A percentile compares a stretch with the other conserved stretches of the same genome.
Conservation (phyloP, 2,329 filamentous ascomycete species). For the Botrytis tulipae region DNA sequence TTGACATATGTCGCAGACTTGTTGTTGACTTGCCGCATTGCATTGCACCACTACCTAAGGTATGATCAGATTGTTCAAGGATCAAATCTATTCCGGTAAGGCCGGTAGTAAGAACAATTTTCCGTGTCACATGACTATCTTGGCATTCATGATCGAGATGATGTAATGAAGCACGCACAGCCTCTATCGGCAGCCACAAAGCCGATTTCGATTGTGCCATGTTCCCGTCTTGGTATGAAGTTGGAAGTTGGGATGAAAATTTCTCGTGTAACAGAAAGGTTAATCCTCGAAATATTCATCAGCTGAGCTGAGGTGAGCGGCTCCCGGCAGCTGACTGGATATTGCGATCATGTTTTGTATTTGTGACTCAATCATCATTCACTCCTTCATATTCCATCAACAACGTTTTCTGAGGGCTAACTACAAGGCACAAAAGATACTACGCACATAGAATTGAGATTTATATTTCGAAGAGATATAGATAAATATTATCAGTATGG, state of each 20-base stretch:
- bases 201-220: background rate
- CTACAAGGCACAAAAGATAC: background rate
- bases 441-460: background rate
- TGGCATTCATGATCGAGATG: background rate
- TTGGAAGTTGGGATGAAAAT: background rate
- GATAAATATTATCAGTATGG: slow-evolving; percentile 40
- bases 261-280: background rate
- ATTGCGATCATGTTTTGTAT: background rate
- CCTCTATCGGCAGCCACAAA: slow-evolving; percentile 1
- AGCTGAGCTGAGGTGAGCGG: slow-evolving; percentile 10
- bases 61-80: background rate
- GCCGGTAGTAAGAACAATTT: background rate
- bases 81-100: background rate
- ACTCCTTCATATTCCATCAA: background rate
- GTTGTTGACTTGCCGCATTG: background rate
- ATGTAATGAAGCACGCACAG: slow-evolving; percentile 2
- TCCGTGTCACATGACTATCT: background rate
- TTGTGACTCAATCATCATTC: background rate
- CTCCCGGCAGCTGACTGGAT: background rate
- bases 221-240: background rate
- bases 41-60: background rate
- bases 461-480: background rate
- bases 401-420: background rate
- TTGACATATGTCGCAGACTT: background rate
- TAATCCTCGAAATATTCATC: background rate